These are phyloP conservation scores for Hygrophoropsis aurantiaca DNA, from an alignment of 768 basidiomycete genomes.

Conservation along the genomic window DNA sequence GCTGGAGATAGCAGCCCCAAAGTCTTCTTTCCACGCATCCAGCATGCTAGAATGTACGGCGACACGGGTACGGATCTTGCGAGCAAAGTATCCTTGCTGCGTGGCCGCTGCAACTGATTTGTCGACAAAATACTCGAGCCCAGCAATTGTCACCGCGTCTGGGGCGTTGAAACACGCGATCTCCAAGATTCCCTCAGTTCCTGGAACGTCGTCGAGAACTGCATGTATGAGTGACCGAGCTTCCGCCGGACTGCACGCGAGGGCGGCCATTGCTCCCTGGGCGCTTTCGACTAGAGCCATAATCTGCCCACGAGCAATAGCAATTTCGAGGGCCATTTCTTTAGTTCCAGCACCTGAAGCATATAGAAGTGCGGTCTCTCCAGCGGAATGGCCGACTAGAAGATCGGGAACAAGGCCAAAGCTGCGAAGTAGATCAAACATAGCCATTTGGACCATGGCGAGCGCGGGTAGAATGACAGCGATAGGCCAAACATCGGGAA, in stretches of 20 bases:
- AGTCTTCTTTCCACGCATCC: slow-evolving; percentile 33
- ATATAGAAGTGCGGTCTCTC: slow-evolving; percentile 44
- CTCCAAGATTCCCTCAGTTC: slow-evolving; percentile 26
- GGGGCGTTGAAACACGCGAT: slow-evolving; percentile 43
- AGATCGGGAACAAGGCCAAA: slow-evolving; percentile 38
- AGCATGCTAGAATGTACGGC: slow-evolving; percentile 41
- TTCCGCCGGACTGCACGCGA: slow-evolving; percentile 31
- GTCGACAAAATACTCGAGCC: slow-evolving; percentile 27
- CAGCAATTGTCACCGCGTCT: slow-evolving; percentile 38
- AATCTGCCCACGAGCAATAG: slow-evolving; percentile 41
- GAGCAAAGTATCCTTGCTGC: slow-evolving; percentile 30
- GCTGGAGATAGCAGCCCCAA: slow-evolving; percentile 23
- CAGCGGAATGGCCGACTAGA: slow-evolving; percentile 48
- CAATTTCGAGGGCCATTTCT: slow-evolving; percentile 42
- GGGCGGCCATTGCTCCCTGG: slow-evolving; percentile 44
- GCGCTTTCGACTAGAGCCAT: slow-evolving; percentile 31
- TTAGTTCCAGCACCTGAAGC: slow-evolving; percentile 42
- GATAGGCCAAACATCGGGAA: slow-evolving; percentile 29
- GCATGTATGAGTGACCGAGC: slow-evolving; percentile 12
- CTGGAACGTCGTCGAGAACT: slow-evolving; percentile 1
- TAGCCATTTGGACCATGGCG: slow-evolving; percentile 45
- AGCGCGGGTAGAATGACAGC: slow-evolving; percentile 40
- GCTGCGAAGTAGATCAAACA: slow-evolving; percentile 39
- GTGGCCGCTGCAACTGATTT: slow-evolving; percentile 27
- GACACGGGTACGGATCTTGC: slow-evolving; percentile 35